A percentile compares a stretch with the other conserved stretches of the same genome.
These are phyloP conservation scores for Saturnispora bothae DNA, from an alignment of 805 yeast species.

Conservation along the genomic window DNA sequence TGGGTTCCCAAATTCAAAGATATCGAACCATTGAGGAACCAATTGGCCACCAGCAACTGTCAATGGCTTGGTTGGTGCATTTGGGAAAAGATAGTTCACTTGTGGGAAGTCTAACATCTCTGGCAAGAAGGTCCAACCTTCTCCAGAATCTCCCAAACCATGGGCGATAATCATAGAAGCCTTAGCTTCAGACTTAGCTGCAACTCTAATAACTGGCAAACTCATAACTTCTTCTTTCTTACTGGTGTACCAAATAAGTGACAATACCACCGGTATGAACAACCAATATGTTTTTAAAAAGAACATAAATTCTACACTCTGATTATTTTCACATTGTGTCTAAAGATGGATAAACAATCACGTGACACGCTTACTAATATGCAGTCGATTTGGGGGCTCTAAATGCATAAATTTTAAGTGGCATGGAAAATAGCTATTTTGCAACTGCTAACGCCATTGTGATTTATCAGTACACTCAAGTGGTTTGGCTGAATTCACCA, in stretches of 20 bases:
- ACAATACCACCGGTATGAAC: background rate
- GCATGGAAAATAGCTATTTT: too few relatives aligned
- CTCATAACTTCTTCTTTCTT: constrained; percentile 8
- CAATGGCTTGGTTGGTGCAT: constrained; percentile 70
- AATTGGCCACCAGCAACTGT: constrained; percentile 53
- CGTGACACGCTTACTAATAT: too few relatives aligned
- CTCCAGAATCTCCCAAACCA: constrained; percentile 87
- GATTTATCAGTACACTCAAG: too few relatives aligned
- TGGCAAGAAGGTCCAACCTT: constrained; percentile 81
- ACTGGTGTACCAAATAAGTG: background rate
- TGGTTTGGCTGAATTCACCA: too few relatives aligned
- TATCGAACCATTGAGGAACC: constrained; percentile 87
- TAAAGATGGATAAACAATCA: too few relatives aligned
- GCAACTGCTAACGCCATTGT: too few relatives aligned
- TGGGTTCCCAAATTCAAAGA: constrained; percentile 42
- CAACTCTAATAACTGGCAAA: constrained; percentile 27
- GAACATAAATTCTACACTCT: background rate
- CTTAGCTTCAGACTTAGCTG: constrained; percentile 34
- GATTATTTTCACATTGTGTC: too few relatives aligned
- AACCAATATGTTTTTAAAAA: background rate
- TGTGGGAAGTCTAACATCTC: constrained; percentile 47
- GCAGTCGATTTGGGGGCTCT: too few relatives aligned
- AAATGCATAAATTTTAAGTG: too few relatives aligned
- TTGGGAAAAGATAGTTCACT: constrained; percentile 76
- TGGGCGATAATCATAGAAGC: constrained; percentile 72